A percentile compares a stretch with the other conserved stretches of the same genome.
Evolutionary conservation across 2,329 filamentous ascomycete genomes (phyloP).

Genomic region (Chaetomium sp.): DNA sequence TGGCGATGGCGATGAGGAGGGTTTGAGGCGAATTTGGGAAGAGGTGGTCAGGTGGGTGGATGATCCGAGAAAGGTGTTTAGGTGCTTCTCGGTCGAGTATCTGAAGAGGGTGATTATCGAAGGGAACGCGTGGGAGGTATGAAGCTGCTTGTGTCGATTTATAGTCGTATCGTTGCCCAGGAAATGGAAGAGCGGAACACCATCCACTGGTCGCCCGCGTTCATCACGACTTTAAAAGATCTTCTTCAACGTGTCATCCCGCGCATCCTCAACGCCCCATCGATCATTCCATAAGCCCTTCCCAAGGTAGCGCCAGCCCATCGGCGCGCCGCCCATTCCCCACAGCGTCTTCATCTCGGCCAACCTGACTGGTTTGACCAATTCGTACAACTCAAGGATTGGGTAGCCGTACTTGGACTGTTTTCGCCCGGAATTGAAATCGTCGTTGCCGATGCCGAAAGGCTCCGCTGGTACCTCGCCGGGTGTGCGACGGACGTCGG

Average conservation of each 20-base stretch:
- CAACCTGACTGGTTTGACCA: conserved; percentile 21
- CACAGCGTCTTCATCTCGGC: conserved; percentile 23
- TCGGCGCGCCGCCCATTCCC: conserved; percentile 23
- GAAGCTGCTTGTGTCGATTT: neutral
- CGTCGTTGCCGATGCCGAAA: conserved; percentile 25
- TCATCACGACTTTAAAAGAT: conserved; percentile 4
- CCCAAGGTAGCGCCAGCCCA: conserved; percentile 24
- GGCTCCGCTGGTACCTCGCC: conserved; percentile 17
- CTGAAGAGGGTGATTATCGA: neutral
- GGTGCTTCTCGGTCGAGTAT: conserved; percentile 8
- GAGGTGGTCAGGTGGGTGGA: conserved; percentile 8
- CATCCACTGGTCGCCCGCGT: no score
- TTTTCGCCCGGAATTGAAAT: conserved; percentile 27
- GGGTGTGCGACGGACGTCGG: conserved; percentile 11
- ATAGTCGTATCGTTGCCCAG: no score
- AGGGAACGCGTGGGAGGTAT: neutral
- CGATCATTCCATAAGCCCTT: conserved; percentile 22
- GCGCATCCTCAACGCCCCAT: conserved; percentile 19
- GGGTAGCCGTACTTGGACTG: conserved; percentile 25
- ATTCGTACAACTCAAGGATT: conserved; percentile 24
- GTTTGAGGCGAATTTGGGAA: neutral
- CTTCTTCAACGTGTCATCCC: conserved; percentile 1
- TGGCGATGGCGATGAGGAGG: neutral
- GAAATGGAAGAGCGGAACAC: no score
- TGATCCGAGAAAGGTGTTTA: conserved; percentile 7